phyloP scores from a whole-genome alignment of 2,329 filamentous ascomycete species.

The Fusarium succisae region DNA sequence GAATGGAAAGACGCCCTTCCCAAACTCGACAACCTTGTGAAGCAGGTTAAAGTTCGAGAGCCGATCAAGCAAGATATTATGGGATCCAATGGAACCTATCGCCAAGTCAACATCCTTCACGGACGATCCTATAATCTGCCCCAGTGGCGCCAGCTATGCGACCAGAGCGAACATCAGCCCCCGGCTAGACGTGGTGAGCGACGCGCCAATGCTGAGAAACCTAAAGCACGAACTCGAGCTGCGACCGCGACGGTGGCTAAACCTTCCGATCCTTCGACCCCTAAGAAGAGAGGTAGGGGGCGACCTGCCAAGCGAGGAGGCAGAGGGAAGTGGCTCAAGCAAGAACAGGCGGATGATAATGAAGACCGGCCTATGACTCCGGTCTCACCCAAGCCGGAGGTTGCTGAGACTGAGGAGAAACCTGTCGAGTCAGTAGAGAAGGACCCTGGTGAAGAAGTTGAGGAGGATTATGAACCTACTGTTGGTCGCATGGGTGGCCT shows the following conservation, averaged over 20 bases:
- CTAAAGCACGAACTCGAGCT: constrained; percentile 54
- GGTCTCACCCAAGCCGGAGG: constrained; percentile 60
- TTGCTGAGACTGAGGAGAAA: constrained; percentile 43
- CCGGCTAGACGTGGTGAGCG: constrained; percentile 88
- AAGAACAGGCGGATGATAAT: constrained; percentile 50
- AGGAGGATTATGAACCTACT: constrained; percentile 51
- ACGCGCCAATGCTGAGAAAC: constrained; percentile 68
- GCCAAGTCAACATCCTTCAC: constrained; percentile 96
- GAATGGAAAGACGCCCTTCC: constrained; percentile 91
- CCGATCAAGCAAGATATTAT: constrained; percentile 99
- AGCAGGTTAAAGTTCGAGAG: constrained; percentile 92
- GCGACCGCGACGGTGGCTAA: constrained; percentile 47
- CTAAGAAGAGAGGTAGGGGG: constrained; percentile 54
- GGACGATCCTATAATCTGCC: constrained; percentile 95
- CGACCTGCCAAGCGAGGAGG: constrained; percentile 49
- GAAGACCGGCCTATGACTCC: constrained; percentile 68
- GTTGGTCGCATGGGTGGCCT: constrained; percentile 60
- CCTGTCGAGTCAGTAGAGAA: constrained; percentile 61
- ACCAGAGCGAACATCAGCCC: constrained; percentile 95
- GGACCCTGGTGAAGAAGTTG: constrained; percentile 56
- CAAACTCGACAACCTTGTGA: constrained; percentile 83
- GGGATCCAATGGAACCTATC: constrained; percentile 93
- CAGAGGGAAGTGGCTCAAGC: constrained; percentile 52
- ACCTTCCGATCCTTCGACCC: constrained; percentile 44
- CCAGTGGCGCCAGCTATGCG: constrained; percentile 93